These are phyloP conservation scores for Rubia tinctorum DNA, from an alignment of 305 asterid species.

Conservation along the genomic window DNA sequence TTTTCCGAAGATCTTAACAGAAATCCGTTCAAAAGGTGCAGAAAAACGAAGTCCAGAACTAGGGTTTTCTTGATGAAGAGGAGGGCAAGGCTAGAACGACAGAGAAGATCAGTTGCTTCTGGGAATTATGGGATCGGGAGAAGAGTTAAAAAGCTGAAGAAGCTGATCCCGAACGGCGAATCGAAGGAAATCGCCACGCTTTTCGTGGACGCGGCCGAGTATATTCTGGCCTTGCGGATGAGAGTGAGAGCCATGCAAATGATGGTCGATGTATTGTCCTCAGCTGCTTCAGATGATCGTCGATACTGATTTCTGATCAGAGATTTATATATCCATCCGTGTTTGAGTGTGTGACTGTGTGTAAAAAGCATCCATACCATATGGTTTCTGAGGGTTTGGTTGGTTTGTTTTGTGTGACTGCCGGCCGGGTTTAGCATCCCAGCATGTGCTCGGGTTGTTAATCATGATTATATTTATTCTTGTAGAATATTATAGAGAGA, in stretches of 20 bases:
- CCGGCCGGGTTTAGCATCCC: slow-evolving; percentile 4
- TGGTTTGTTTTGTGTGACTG: slow-evolving; percentile 11
- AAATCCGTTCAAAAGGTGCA: slow-evolving; percentile 10
- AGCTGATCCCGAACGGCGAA: slow-evolving; percentile 56
- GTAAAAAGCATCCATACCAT: neutral
- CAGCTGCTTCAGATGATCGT: slow-evolving; percentile 19
- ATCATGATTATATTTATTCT: neutral
- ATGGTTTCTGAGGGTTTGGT: neutral
- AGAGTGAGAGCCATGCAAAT: slow-evolving; percentile 59
- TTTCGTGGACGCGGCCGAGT: slow-evolving; percentile 63
- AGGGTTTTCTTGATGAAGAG: slow-evolving; percentile 23
- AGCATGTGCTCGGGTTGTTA: slow-evolving; percentile 5
- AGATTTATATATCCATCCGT: neutral
- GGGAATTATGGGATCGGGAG: slow-evolving; percentile 24
- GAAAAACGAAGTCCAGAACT: slow-evolving; percentile 8
- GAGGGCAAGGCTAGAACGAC: slow-evolving; percentile 28
- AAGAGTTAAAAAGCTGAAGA: slow-evolving; percentile 53
- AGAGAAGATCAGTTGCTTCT: slow-evolving; percentile 6
- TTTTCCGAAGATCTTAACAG: slow-evolving; percentile 7
- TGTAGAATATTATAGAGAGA: neutral
- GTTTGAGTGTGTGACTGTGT: neutral
- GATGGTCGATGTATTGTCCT: slow-evolving; percentile 37
- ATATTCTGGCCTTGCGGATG: slow-evolving; percentile 49
- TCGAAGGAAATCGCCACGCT: slow-evolving; percentile 48
- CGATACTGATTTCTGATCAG: neutral